A percentile compares a stretch with the other conserved stretches of the same genome.
Conservation (phyloP, 225 moss, liverwort and hornwort genomes). For the Polytrichum formosum region DNA sequence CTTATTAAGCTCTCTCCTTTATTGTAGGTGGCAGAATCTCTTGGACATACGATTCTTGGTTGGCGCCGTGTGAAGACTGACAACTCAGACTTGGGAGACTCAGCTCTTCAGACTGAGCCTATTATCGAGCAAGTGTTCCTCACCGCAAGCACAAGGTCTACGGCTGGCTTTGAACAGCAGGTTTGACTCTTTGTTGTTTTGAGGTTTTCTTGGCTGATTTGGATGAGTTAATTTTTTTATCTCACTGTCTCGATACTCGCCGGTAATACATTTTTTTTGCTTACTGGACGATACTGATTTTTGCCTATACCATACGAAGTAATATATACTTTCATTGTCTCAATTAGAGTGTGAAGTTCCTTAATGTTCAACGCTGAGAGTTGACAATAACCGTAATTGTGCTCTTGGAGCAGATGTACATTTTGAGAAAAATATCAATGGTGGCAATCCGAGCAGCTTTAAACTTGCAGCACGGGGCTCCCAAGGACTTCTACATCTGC, state of each 20-base stretch:
- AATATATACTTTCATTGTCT: no score
- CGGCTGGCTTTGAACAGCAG: conserved; percentile 59
- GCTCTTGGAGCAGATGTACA: conserved; percentile 42
- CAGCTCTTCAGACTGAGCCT: conserved; percentile 70
- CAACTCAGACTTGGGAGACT: conserved; percentile 57
- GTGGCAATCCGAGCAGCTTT: conserved; percentile 51
- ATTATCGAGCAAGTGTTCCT: conserved; percentile 72
- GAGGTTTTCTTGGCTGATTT: background rate
- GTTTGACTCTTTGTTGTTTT: conserved; percentile 12
- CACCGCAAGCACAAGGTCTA: conserved; percentile 35
- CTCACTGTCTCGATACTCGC: background rate
- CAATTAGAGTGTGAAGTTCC: no score
- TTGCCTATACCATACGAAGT: no score
- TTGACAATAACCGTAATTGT: no score
- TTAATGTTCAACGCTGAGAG: no score
- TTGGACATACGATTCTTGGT: conserved; percentile 61
- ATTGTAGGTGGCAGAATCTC: conserved; percentile 54
- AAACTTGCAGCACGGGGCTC: conserved; percentile 38
- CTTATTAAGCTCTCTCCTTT: background rate
- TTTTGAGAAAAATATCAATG: conserved; percentile 59
- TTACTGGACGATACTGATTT: no score
- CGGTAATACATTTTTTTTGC: background rate
- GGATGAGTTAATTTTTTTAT: background rate
- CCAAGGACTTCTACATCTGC: conserved; percentile 67
- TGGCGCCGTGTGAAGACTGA: conserved; percentile 67